Evolutionary conservation across 1,284 basidiomycete species (phyloP), one percentile per base, ranked within the genome.

Genomic region (Binderoboletus segoi): DNA sequence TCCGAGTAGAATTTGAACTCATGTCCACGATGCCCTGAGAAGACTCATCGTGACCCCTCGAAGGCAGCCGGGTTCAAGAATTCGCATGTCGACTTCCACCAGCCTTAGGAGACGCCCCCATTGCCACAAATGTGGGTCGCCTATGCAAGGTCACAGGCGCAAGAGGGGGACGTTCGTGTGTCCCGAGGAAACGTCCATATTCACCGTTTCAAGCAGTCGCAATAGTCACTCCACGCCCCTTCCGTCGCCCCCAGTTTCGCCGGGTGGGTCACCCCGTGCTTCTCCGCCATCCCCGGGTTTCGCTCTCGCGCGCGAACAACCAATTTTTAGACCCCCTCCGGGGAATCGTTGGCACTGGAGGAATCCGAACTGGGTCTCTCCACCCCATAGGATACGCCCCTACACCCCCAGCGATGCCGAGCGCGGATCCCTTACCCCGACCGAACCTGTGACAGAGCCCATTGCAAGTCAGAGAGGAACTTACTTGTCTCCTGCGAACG

Each of bases 291-390:
- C 48, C 16, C 45, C 56, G 0, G 47, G 48, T 32, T 67, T 72
- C 32, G 56, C 58, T 21, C 67, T 68, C 37, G 69, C 24, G 32
- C 56, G 46, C 12, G 58, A 64, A 45, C 59, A 48, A 23, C 61
- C 55, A 2, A 51, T 55, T 24, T 74, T 74, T 26, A 64, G 59
- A 23, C 60, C 67, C 30, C 70, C 70, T 24, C 66, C 66, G 1
- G 72, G 69, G 40, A 37, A 63, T 11, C 61, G 61, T 20, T 71
- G 70, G 70, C 70, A 74, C 47, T 71, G 70, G 70, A 72, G 51
- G 42, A 71, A 71, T 53, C 70, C 70, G 8, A 74, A 71, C 38
- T 71, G 70, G 70, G 56, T 67, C n/a, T 73, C 72, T 33, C 73
- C 73, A 2, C 69, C 69, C 37, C 68, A 51, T n/a, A 72, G 72